Percentiles rank a stretch among this genome's conserved stretches.
Evolutionary conservation across 805 yeast genomes (phyloP).

Genomic region (Saturnispora sanitii): DNA sequence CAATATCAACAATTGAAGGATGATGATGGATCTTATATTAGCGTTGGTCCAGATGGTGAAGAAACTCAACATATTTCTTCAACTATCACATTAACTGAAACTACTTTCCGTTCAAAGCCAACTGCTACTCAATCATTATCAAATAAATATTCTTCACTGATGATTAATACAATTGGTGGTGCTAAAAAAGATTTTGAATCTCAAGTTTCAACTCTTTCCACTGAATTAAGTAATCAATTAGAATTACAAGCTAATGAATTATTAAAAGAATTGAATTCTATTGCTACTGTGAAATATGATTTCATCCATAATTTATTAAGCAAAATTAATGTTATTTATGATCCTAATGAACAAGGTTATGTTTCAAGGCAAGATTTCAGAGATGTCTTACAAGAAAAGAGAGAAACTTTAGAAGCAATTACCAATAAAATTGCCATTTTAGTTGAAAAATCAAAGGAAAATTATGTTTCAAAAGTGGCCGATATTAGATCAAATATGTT

Average conservation of each 20-base stretch:
- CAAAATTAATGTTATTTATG: constrained; percentile 17
- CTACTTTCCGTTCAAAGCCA: constrained; percentile 1
- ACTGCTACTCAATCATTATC: constrained; percentile 14
- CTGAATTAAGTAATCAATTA: constrained; percentile 19
- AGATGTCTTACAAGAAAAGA: constrained; percentile 29
- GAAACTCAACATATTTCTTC: constrained; percentile 2
- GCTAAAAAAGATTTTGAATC: constrained; percentile 31
- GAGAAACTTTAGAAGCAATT: constrained; percentile 22
- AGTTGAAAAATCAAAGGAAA: constrained; percentile 24
- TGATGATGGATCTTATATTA: background rate
- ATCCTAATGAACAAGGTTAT: constrained; percentile 16
- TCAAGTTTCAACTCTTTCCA: constrained; percentile 27
- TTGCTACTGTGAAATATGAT: constrained; percentile 20
- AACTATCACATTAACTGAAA: constrained; percentile 1
- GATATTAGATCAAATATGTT: constrained; percentile 35
- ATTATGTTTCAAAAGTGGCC: constrained; percentile 26
- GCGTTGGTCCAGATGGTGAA: background rate
- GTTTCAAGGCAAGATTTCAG: constrained; percentile 41
- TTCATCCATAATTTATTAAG: constrained; percentile 20
- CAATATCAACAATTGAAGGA: constrained; percentile 3
- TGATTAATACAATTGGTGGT: constrained; percentile 30
- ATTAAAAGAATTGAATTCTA: constrained; percentile 27
- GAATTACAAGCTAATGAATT: constrained; percentile 26
- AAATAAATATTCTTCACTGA: constrained; percentile 23
- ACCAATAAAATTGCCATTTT: constrained; percentile 27